Conservation (phyloP, 768 basidiomycete species). For the Suillus placidus region DNA sequence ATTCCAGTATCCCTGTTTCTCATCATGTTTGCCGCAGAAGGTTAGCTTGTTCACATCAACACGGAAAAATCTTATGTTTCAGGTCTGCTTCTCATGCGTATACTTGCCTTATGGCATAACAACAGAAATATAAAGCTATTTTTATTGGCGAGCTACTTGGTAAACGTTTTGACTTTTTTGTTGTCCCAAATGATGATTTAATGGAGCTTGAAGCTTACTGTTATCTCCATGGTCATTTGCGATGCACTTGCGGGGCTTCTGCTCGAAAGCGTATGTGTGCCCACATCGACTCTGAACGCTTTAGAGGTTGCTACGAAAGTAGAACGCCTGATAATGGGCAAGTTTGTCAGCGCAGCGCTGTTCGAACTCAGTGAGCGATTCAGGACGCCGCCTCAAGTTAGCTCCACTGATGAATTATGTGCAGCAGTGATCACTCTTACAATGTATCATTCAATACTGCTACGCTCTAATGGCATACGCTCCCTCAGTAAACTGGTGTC, state of each 20-base stretch:
- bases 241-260: slow-evolving; percentile 1
- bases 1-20: slow-evolving; percentile 6
- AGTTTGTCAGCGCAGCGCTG: slow-evolving; percentile 13
- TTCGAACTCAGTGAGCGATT: slow-evolving; percentile 16
- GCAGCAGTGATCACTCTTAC: slow-evolving; percentile 8
- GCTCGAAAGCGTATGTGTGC: slow-evolving; percentile 10
- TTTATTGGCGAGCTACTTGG: slow-evolving; percentile 10
- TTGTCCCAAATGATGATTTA: neutral
- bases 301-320: slow-evolving; percentile 7
- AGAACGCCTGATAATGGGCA: slow-evolving; percentile 11
- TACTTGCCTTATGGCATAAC: slow-evolving; percentile 14
- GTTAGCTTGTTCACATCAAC: neutral
- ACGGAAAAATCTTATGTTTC: neutral
- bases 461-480: neutral
- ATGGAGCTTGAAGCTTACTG: slow-evolving; percentile 1
- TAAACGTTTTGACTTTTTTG: neutral
- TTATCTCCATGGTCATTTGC: slow-evolving; percentile 12
- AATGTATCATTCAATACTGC: slow-evolving; percentile 1
- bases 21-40: slow-evolving; percentile 16
- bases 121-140: neutral
- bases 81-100: slow-evolving; percentile 18
- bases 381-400: neutral
- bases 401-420: neutral
- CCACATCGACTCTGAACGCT: neutral
- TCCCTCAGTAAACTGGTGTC: neutral